phyloP scores from a whole-genome alignment of 139 green algal genomes.

The Picochlorum costavermella region DNA sequence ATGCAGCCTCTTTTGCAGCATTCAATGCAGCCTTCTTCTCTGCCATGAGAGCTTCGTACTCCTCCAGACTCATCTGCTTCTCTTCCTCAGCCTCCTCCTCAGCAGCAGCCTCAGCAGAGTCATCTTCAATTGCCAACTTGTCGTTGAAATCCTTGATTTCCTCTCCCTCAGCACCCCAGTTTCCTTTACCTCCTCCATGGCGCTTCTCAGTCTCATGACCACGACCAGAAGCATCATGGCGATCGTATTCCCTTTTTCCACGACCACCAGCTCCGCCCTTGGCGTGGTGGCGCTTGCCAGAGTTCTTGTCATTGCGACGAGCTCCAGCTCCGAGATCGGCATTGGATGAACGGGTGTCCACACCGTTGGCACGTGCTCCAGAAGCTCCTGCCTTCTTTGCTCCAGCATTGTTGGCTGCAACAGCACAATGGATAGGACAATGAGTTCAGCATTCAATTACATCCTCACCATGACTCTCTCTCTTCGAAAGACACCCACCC shows the following conservation, averaged over 20 bases:
- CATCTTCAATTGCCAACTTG: constrained; percentile 17
- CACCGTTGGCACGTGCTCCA: neutral
- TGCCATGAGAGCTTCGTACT: constrained; percentile 61
- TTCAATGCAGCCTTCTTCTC: constrained; percentile 72
- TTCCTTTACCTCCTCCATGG: constrained; percentile 61
- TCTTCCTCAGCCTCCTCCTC: constrained; percentile 20
- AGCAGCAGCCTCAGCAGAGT: constrained; percentile 16
- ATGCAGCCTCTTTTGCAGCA: constrained; percentile 34
- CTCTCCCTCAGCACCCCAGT: constrained; percentile 67
- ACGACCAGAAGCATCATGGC: constrained; percentile 69
- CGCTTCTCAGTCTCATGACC: constrained; percentile 74
- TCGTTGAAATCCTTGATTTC: constrained; percentile 36
- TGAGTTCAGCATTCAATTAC: neutral
- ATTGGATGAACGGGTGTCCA: constrained; percentile 13
- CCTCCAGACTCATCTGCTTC: constrained; percentile 61
- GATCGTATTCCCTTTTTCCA: constrained; percentile 64
- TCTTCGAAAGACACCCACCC: neutral
- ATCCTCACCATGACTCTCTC: neutral
- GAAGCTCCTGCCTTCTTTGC: constrained; percentile 7
- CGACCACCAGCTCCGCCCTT: constrained; percentile 24
- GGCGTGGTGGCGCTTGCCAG: neutral
- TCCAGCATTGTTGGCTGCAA: constrained; percentile 6
- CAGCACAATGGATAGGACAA: too few relatives aligned
- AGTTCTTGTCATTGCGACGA: neutral
- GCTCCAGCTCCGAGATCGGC: constrained; percentile 12